phyloP scores from a whole-genome alignment of 140 eudicot genomes.

The Anethum foeniculum region DNA sequence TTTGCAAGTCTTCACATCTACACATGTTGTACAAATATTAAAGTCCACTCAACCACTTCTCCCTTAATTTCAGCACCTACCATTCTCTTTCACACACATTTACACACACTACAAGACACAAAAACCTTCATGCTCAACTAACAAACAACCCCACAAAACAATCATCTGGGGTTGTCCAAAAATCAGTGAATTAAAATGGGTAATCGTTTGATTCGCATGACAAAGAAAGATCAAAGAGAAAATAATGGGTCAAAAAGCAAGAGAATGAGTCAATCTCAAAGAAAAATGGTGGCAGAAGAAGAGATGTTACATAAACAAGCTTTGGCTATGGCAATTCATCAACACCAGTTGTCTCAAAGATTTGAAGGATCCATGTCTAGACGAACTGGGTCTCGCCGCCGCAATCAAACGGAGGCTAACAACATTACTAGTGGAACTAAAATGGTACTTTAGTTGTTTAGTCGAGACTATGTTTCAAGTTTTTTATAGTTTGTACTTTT shows the following conservation, averaged over 20 bases:
- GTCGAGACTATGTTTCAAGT: background rate
- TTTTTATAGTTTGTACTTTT: no score
- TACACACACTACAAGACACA: background rate
- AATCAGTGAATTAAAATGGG: slow-evolving; percentile 45
- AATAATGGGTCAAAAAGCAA: slow-evolving; percentile 62
- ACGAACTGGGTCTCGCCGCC: slow-evolving; percentile 79
- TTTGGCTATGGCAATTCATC: slow-evolving; percentile 82
- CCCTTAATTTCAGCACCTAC: background rate
- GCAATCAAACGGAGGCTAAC: slow-evolving; percentile 46
- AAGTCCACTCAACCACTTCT: background rate
- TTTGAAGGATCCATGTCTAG: slow-evolving; percentile 92
- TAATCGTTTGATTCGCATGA: slow-evolving; percentile 68
- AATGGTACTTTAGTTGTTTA: background rate
- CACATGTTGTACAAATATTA: background rate
- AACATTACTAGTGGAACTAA: slow-evolving; percentile 23
- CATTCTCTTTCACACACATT: background rate
- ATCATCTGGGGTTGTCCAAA: background rate
- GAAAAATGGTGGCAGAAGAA: slow-evolving; percentile 53
- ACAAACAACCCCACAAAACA: background rate
- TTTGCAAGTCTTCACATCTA: background rate
- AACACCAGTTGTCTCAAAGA: slow-evolving; percentile 90
- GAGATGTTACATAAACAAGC: slow-evolving; percentile 85
- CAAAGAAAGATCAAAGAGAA: slow-evolving; percentile 36
- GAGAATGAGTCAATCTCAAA: slow-evolving; percentile 50
- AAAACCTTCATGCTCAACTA: background rate